Percentiles rank a stretch among this genome's conserved stretches.
These are phyloP conservation scores for Tricholoma terreum DNA, from an alignment of 768 basidiomycete genomes.

Conservation along the genomic window DNA sequence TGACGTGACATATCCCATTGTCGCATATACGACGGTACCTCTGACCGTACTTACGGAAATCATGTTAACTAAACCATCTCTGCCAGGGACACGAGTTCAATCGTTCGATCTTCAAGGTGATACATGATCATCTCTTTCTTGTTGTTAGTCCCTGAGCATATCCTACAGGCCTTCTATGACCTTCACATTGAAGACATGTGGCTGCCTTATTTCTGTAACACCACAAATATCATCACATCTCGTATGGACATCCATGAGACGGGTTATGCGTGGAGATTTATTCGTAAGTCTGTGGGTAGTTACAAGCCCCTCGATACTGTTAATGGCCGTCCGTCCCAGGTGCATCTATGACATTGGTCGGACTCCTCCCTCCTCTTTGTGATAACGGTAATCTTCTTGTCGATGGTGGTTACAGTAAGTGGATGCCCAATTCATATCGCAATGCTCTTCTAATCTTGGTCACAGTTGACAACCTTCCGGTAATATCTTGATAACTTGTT, in stretches of 20 bases:
- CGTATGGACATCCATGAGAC: slow-evolving; percentile 97
- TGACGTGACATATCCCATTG: slow-evolving; percentile 90
- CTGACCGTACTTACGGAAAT: slow-evolving; percentile 4
- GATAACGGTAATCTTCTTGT: slow-evolving; percentile 93
- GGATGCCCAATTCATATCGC: not conserved
- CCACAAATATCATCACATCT: slow-evolving; percentile 94
- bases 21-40: slow-evolving; percentile 82
- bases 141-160: not conserved
- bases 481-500: slow-evolving; percentile 34
- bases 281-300: slow-evolving; percentile 48
- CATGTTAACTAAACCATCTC: slow-evolving; percentile 3
- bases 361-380: slow-evolving; percentile 89
- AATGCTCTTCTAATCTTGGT: slow-evolving; percentile 4
- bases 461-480: slow-evolving; percentile 86
- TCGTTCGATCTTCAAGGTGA: slow-evolving; percentile 87
- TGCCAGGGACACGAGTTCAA: slow-evolving; percentile 90
- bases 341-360: slow-evolving; percentile 97
- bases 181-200: slow-evolving; percentile 98
- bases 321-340: slow-evolving; percentile 39
- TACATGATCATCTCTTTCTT: not conserved
- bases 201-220: slow-evolving; percentile 97
- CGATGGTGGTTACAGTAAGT: slow-evolving; percentile 83
- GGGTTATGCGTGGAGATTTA: slow-evolving; percentile 97
- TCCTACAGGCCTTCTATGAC: slow-evolving; percentile 77
- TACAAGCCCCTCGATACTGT: slow-evolving; percentile 4